Evolutionary conservation across 2,329 filamentous ascomycete genomes (phyloP).

Genomic region (Teratosphaeria gauchensis): DNA sequence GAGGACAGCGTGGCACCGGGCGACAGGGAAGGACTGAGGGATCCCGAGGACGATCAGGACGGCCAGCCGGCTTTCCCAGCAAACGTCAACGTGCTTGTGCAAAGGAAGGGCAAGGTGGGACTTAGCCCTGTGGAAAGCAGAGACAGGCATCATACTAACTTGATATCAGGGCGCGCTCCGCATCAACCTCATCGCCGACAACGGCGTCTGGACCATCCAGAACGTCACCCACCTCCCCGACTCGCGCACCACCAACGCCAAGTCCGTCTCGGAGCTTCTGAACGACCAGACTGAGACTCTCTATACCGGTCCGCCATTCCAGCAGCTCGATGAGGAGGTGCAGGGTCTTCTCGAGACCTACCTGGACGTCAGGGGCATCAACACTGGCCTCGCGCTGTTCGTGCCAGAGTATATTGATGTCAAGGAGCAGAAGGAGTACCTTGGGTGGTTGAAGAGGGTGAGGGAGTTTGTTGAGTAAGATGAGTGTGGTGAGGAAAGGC

Average conservation of each 20-base stretch:
- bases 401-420: constrained; percentile 92
- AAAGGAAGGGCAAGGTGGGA: constrained; percentile 72
- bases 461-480: constrained; percentile 67
- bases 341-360: constrained; percentile 88
- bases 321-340: constrained; percentile 90
- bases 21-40: constrained; percentile 48
- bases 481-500: neutral
- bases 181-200: constrained; percentile 77
- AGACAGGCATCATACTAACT: too few relatives aligned
- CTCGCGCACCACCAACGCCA: constrained; percentile 58
- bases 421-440: constrained; percentile 98
- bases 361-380: constrained; percentile 88
- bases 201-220: constrained; percentile 78
- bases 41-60: constrained; percentile 44
- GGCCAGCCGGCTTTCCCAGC: constrained; percentile 60
- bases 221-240: constrained; percentile 82
- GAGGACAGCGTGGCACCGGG: constrained; percentile 49
- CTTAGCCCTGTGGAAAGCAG: too few relatives aligned
- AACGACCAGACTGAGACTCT: constrained; percentile 54
- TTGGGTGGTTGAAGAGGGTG: constrained; percentile 75
- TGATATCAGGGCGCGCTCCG: constrained; percentile 69
- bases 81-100: constrained; percentile 74
- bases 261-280: constrained; percentile 58
- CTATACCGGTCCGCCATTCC: constrained; percentile 87
- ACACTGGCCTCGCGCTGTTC: constrained; percentile 76